Evolutionary conservation across 495 filamentous ascomycete species (phyloP).

Genomic region (Daldinia childiae): DNA sequence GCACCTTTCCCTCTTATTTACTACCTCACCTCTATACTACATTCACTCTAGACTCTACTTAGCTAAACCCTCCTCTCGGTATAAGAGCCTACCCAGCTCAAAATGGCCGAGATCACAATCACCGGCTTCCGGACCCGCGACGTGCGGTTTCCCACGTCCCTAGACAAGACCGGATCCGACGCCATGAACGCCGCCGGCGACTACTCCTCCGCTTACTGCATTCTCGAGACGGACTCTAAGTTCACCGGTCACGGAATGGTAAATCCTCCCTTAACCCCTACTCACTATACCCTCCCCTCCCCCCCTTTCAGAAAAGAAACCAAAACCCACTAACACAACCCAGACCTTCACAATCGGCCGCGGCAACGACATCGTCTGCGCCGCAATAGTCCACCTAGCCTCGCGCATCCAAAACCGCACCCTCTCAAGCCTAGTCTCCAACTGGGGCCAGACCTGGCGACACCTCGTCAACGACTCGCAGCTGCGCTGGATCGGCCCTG

Average conservation of each 20-base stretch:
- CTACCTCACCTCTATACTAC: neutral
- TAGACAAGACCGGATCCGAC: slow-evolving; percentile 95
- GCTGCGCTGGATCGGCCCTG: slow-evolving; percentile 93
- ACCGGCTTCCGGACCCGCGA: slow-evolving; percentile 82
- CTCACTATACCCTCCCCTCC: too few relatives aligned
- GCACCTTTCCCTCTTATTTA: neutral
- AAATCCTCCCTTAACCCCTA: slow-evolving; percentile 19
- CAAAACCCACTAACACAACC: slow-evolving; percentile 22
- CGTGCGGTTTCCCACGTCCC: slow-evolving; percentile 92
- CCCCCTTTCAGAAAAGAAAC: neutral
- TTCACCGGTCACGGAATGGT: slow-evolving; percentile 90
- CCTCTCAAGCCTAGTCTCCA: slow-evolving; percentile 75
- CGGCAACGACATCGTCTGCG: slow-evolving; percentile 92
- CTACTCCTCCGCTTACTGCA: slow-evolving; percentile 93
- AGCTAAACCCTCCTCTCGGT: neutral
- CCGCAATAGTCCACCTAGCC: slow-evolving; percentile 80
- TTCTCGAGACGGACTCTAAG: slow-evolving; percentile 80
- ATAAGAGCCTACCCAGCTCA: slow-evolving; percentile 3
- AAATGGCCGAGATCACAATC: slow-evolving; percentile 75
- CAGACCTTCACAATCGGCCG: slow-evolving; percentile 95
- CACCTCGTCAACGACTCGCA: slow-evolving; percentile 90
- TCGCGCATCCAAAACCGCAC: slow-evolving; percentile 76
- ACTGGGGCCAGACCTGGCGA: slow-evolving; percentile 92
- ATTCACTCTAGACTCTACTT: neutral
- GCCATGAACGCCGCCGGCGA: slow-evolving; percentile 97